Evolutionary conservation across 495 filamentous ascomycete species (phyloP), one percentile per base, ranked within the genome.

Genomic region (Tuber calosporum): DNA sequence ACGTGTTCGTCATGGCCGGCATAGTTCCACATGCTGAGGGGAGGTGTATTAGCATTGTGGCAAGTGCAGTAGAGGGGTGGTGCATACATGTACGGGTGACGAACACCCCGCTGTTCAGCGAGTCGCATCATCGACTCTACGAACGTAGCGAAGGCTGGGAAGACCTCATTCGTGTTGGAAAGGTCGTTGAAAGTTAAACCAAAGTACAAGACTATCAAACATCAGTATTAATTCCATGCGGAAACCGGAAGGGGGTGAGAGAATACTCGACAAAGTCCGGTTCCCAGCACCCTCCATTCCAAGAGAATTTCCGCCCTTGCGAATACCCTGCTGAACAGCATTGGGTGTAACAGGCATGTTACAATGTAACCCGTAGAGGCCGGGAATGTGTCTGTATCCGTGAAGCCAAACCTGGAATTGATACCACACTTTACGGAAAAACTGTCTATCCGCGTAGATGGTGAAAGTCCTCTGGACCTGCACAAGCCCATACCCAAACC

Each of bases 1-100:
- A 83, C 81, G 70, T 83, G 72, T 73, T 85, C 83, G 73, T 81
- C 82, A 20, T 79, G 75, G 7, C 79, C 84, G 9, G 82, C 83
- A 74, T 85, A 84, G 7, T 22, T 26, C 48, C n/a, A 26, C 48
- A 58, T 58, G 9, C 48, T 58, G 0, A 8, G 3, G n/a, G n/a
- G 20, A 20, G 19, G 43, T 5, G 7, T 26, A 26, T 58, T 58
- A 26, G 9, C 7, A 48, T 8, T 7, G 6, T n/a, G 45, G 20
- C n/a, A 58, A 58, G 13, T 0, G 48, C 13, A 26, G 2, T 4
- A 6, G 9, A 2, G n/a, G 48, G 2, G 30, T 2, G 48, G n/a
- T 2, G 4, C 48, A 26, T 13, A 58, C 48, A 58, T 26, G 48
- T 53, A 58, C 13, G 22, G 48, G 48, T 58, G 48, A n/a, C 48